Evolutionary conservation across 331 rosid species (phyloP).

Genomic region (Quercus lobata): DNA sequence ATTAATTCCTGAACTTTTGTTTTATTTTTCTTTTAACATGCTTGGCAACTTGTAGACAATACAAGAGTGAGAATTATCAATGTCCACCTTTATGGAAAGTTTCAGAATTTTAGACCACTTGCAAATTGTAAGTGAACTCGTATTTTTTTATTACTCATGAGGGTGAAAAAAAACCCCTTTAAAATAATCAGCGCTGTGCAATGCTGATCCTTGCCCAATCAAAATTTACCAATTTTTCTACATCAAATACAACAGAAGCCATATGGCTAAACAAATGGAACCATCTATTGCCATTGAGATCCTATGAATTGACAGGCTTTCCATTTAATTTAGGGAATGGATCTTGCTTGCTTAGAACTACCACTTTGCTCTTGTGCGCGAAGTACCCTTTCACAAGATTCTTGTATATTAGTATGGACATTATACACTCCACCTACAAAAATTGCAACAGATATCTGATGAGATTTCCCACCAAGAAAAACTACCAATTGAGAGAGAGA

Average conservation of each 20-base stretch:
- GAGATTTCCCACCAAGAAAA: neutral
- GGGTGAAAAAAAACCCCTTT: neutral
- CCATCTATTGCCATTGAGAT: neutral
- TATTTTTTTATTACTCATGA: neutral
- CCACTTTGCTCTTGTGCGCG: conserved; percentile 97
- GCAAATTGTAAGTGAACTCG: neutral
- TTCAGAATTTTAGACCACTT: too few relatives aligned
- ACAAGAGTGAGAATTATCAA: too few relatives aligned
- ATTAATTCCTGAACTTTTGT: too few relatives aligned
- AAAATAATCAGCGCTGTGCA: neutral
- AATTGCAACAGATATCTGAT: conserved; percentile 14
- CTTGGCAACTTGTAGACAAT: too few relatives aligned
- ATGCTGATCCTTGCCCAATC: neutral
- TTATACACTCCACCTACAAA: conserved; percentile 93
- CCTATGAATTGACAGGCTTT: conserved; percentile 72
- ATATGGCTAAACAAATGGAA: neutral
- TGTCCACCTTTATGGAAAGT: too few relatives aligned
- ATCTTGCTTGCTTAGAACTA: conserved; percentile 91
- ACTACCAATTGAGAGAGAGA: neutral
- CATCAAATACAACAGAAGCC: neutral
- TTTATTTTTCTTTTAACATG: too few relatives aligned
- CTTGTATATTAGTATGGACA: conserved; percentile 81
- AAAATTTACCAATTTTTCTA: neutral
- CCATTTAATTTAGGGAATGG: conserved; percentile 94
- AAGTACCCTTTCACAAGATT: conserved; percentile 91